Evolutionary conservation across 75 land plant genomes (phyloP), one percentile per base, ranked within the genome.

Genomic region (Gnetum montanum): DNA sequence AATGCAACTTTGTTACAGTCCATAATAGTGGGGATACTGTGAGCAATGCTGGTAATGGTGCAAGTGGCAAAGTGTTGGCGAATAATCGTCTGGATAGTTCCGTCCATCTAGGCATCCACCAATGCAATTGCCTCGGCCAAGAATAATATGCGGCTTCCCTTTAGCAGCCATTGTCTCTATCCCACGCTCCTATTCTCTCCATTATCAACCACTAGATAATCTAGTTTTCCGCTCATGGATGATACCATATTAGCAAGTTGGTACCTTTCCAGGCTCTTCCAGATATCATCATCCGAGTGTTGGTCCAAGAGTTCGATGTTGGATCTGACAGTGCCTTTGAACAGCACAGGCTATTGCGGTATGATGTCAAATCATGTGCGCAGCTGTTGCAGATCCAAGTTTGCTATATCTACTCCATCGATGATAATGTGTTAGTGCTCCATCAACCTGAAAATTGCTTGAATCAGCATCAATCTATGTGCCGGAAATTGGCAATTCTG

Each of bases 111-210:
- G 31, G 98, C 73, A 69, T 93, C 98, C 3, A 93, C 94, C 0
- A 94, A 93, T 26, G 98, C 98, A 18, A 94, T 93, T 4, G 98
- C 98, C 54, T 93, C 98, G 58, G 88, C 98, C 65, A 93, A 65
- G 43, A 93, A 76, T 44, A 93, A 64, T 10, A 93, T 75, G 12
- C 77, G 64, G 69, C 86, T 74, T 13, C 46, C 65, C 65, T 88
- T 93, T 49, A 93, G 62, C 67, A 93, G 73, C 22, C 88, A 77
- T 62, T 93, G 98, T 55, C 86, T 78, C 58, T 93, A 90, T 8
- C 98, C 97, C 71, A 93, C 84, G 43, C 98, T 93, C 98, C 98
- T 88, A 23, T 93, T 93, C 6, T 85, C 95, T 28, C 98, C 98
- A 66, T 69, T 79, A 37, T 88, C 98, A 30, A 69, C 74, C 53